These are phyloP conservation scores for Hypoxylon sp. DNA, from an alignment of 2,329 filamentous ascomycete genomes.

Conservation along the genomic window DNA sequence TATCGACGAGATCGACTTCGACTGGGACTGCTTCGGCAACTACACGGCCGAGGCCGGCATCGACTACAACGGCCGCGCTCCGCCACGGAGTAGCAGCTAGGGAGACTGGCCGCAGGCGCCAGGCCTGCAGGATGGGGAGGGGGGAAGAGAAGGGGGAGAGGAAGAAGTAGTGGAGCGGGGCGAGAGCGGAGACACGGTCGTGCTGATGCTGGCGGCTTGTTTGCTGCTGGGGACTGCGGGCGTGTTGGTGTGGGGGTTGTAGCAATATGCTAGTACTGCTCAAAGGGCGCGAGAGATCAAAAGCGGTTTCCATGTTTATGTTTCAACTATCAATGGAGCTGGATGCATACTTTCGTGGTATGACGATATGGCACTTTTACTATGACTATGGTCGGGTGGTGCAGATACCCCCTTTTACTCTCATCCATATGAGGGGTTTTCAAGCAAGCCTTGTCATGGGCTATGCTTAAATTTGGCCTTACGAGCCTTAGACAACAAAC, in stretches of 20 bases:
- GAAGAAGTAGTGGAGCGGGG: no score
- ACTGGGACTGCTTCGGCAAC: slow-evolving; percentile 50
- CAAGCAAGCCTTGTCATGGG: neutral
- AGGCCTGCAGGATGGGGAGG: slow-evolving; percentile 12
- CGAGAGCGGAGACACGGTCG: slow-evolving; percentile 4
- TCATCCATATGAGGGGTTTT: neutral
- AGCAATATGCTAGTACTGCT: neutral
- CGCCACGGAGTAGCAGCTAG: slow-evolving; percentile 30
- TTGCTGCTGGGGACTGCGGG: slow-evolving; percentile 24
- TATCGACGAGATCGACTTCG: slow-evolving; percentile 50
- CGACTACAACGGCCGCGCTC: slow-evolving; percentile 51
- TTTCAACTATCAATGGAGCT: no score
- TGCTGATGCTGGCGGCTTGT: slow-evolving; percentile 10
- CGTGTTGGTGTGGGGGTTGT: slow-evolving; percentile 7
- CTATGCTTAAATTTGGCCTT: neutral
- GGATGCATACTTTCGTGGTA: neutral
- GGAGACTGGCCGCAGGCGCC: slow-evolving; percentile 28
- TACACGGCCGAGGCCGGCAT: slow-evolving; percentile 45
- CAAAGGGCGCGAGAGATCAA: neutral
- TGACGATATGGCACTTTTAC: neutral
- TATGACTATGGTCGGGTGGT: neutral
- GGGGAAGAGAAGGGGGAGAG: neutral
- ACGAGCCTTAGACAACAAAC: neutral
- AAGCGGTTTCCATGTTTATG: neutral
- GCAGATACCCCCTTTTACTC: neutral